Evolutionary conservation across 2,329 filamentous ascomycete genomes (phyloP).

Genomic region (Colletotrichum godetiae): DNA sequence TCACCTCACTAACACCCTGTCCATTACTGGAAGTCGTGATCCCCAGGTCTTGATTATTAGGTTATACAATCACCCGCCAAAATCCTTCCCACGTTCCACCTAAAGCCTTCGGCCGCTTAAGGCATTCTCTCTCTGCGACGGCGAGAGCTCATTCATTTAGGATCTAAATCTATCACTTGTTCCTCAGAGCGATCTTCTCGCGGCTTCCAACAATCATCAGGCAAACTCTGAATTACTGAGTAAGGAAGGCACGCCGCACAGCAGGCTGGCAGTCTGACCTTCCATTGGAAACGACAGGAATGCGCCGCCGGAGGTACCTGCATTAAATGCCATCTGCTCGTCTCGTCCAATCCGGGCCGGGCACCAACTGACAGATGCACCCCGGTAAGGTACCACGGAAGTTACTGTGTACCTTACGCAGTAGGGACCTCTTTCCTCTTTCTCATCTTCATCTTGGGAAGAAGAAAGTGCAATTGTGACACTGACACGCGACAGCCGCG

Average conservation of each 20-base stretch:
- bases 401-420: no score
- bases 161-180: not conserved
- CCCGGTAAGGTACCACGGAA: not conserved
- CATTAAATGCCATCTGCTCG: constrained; percentile 22
- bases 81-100: not conserved
- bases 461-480: not conserved
- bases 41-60: not conserved
- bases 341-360: constrained; percentile 8
- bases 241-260: not conserved
- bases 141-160: no score
- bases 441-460: not conserved
- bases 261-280: not conserved
- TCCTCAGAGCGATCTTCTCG: not conserved
- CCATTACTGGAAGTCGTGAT: not conserved
- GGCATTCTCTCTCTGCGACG: no score
- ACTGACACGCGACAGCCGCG: constrained; percentile 12
- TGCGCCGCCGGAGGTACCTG: constrained; percentile 25
- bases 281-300: not conserved
- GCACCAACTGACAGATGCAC: constrained; percentile 29
- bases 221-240: not conserved
- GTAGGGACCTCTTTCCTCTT: constrained; percentile 7
- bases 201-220: not conserved
- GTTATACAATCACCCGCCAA: not conserved
- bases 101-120: not conserved
- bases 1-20: not conserved